Evolutionary conservation across 2,329 filamentous ascomycete species (phyloP).

Genomic region (Leptoxyphium fumago): DNA sequence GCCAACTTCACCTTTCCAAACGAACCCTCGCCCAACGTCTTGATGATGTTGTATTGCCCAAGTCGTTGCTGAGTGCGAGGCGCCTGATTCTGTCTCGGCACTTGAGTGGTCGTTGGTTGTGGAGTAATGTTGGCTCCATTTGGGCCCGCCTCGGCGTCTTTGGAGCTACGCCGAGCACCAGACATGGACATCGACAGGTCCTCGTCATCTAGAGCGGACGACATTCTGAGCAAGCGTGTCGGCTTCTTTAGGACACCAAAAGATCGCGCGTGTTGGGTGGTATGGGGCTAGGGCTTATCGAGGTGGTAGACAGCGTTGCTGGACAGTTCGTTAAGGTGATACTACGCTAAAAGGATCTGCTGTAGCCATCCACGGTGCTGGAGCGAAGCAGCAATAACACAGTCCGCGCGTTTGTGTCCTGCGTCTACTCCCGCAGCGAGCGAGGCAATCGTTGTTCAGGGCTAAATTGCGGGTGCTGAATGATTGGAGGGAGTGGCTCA

Average conservation of each 20-base stretch:
- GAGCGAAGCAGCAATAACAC: too few species aligned
- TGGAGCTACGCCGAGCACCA: slow-evolving; percentile 13
- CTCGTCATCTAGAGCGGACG: slow-evolving; percentile 25
- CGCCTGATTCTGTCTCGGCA: slow-evolving; percentile 22
- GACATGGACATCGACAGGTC: slow-evolving; percentile 26
- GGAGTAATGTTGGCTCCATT: slow-evolving; percentile 26
- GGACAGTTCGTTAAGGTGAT: too few species aligned
- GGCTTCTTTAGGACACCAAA: neutral
- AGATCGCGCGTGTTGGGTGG: neutral
- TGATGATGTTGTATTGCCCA: slow-evolving; percentile 80
- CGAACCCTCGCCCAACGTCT: slow-evolving; percentile 86
- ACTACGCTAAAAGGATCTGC: too few species aligned
- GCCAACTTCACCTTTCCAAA: slow-evolving; percentile 99
- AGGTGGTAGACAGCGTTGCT: too few species aligned
- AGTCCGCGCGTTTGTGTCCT: too few species aligned
- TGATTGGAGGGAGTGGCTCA: too few species aligned
- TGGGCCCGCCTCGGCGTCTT: slow-evolving; percentile 25
- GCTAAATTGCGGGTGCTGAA: too few species aligned
- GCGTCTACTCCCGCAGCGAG: too few species aligned
- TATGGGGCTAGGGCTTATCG: too few species aligned
- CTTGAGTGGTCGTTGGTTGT: slow-evolving; percentile 12
- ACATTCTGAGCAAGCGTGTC: slow-evolving; percentile 14
- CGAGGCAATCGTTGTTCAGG: too few species aligned
- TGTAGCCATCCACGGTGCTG: too few species aligned
- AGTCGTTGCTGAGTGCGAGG: slow-evolving; percentile 39